Base-by-base conservation (phyloP, 2,329 filamentous ascomycete genomes). In the Amylocarpus encephaloides region DNA sequence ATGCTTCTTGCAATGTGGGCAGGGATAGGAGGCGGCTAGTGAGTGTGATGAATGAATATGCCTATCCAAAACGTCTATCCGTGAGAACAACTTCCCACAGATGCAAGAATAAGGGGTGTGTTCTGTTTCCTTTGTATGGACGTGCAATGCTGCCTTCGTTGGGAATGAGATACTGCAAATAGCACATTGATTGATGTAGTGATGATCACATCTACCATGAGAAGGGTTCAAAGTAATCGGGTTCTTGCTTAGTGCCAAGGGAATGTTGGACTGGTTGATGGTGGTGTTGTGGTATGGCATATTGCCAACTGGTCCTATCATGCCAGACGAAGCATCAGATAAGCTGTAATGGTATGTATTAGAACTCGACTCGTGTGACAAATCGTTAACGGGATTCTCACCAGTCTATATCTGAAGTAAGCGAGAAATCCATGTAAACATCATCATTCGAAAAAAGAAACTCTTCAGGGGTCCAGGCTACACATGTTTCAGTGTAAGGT, bases 1-100 rank as follows among this genome's bases (percentile, higher is more conserved):
- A 42, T 66, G 57, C 16, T 51, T 60, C 36, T 59, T 65, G 57
- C 67, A 70, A 34, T 62, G 57, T 0, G 41, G 49, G 26, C 68
- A 70, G 2, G 64, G 61, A 36, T 56, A 64, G 2, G 48, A 54
- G 47, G 41, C 12, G 54, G 49, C 12, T 30, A 48, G 13, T 59
- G 16, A 22, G 5, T 54, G 3, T 45, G 48, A 18, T 47, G 44
- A 44, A 11, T 50, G 32, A 6, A 54, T 18, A 22, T 67, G 65
- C 5, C 65, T 62, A 7, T 48, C 4, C 7, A 65, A 50, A 0
- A 58, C 55, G 39, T 66, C 63, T 0, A 39, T 11, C 11, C 64
- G 60, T 1, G 62, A 50, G 26, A 65, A 68, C 0, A 6, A 46
- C 13, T 33, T 32, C 5, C 59, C 62, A 29, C 66, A 68, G 11